These are phyloP conservation scores for Aspergillus persii DNA, from an alignment of 2,329 filamentous ascomycete species.

Conservation along the genomic window DNA sequence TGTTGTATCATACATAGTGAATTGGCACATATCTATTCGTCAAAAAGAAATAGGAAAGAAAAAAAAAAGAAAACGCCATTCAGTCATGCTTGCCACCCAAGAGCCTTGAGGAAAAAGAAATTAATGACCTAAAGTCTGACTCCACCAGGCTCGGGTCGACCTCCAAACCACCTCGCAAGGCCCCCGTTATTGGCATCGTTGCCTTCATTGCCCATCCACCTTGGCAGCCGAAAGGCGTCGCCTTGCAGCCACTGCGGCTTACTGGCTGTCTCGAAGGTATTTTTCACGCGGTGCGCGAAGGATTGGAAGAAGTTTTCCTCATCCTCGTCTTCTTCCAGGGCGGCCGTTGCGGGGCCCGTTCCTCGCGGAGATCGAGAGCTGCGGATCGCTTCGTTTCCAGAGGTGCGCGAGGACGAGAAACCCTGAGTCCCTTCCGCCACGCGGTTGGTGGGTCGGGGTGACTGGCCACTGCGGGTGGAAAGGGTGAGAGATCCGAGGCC, in stretches of 20 bases:
- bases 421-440: conserved; percentile 25
- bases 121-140: conserved; percentile 35
- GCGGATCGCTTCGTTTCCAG: conserved; percentile 29
- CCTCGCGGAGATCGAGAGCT: conserved; percentile 30
- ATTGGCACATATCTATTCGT: conserved; percentile 7
- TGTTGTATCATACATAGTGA: conserved; percentile 13
- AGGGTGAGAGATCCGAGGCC: conserved; percentile 53
- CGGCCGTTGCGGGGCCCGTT: conserved; percentile 33
- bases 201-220: conserved; percentile 71
- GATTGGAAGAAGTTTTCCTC: conserved; percentile 81
- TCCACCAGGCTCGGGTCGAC: conserved; percentile 39
- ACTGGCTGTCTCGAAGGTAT: conserved; percentile 83
- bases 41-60: neutral
- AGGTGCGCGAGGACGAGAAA: conserved; percentile 34
- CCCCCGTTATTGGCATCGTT: conserved; percentile 26
- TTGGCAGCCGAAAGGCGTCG: conserved; percentile 70
- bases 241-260: conserved; percentile 80
- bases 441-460: conserved; percentile 27
- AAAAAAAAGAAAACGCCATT: conserved; percentile 17
- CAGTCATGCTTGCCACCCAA: conserved; percentile 19
- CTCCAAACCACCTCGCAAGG: conserved; percentile 41
- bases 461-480: conserved; percentile 33
- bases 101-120: neutral
- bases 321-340: conserved; percentile 60
- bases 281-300: conserved; percentile 80